These are phyloP conservation scores for Agrocybe praecox DNA, from an alignment of 768 basidiomycete species.

Conservation along the genomic window DNA sequence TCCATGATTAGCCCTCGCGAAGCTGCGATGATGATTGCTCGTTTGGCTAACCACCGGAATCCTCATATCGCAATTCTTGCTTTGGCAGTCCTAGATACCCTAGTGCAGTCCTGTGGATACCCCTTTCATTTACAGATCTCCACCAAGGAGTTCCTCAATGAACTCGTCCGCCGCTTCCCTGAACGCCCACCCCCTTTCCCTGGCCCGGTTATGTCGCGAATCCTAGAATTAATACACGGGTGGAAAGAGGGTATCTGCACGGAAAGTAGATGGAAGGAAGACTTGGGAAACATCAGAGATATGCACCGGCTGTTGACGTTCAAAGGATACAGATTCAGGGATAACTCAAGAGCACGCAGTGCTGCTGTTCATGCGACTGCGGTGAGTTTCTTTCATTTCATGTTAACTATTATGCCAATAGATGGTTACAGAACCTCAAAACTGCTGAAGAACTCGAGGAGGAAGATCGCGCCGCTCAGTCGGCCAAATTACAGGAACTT, in stretches of 20 bases:
- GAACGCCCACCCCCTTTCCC: slow-evolving; percentile 96
- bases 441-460: slow-evolving; percentile 94
- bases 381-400: slow-evolving; percentile 31
- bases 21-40: slow-evolving; percentile 82
- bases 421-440: slow-evolving; percentile 71
- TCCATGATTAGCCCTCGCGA: slow-evolving; percentile 73
- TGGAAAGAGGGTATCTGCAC: slow-evolving; percentile 96
- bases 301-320: slow-evolving; percentile 95
- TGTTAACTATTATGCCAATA: background rate
- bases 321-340: slow-evolving; percentile 87
- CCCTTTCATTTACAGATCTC: slow-evolving; percentile 95
- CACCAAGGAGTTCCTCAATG: slow-evolving; percentile 98
- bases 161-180: slow-evolving; percentile 96
- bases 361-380: slow-evolving; percentile 37
- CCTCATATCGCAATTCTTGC: slow-evolving; percentile 89
- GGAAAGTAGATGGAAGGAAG: slow-evolving; percentile 92
- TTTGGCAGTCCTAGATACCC: slow-evolving; percentile 84
- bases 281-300: slow-evolving; percentile 94
- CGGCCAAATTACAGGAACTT: slow-evolving; percentile 97
- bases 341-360: slow-evolving; percentile 38
- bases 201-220: slow-evolving; percentile 92
- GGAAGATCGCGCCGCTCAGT: slow-evolving; percentile 93
- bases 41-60: slow-evolving; percentile 88
- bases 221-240: slow-evolving; percentile 86
- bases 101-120: slow-evolving; percentile 96